Evolutionary conservation across 345 rosid genomes (phyloP).

Genomic region (Odontarrhena argentea): DNA sequence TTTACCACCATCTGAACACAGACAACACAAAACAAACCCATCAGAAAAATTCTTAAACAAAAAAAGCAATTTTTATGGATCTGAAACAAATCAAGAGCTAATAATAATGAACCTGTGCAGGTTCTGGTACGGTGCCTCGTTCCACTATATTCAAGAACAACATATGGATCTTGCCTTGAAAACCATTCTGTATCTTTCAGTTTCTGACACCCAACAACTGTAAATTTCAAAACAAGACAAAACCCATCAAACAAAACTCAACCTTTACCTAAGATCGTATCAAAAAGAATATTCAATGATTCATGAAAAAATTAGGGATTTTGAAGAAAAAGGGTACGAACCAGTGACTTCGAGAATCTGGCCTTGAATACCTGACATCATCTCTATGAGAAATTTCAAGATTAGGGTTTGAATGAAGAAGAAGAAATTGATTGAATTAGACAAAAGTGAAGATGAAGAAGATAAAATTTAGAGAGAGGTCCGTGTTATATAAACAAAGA

Average conservation of each 20-base stretch:
- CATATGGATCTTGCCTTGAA: conserved; percentile 74
- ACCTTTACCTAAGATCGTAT: conserved; percentile 3
- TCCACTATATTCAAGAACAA: conserved; percentile 57
- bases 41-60: not conserved
- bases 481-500: not conserved
- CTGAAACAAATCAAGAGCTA: conserved; percentile 1
- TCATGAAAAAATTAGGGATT: not conserved
- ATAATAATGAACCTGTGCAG: conserved; percentile 52
- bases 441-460: too few relatives aligned
- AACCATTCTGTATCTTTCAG: conserved; percentile 79
- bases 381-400: too few relatives aligned
- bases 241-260: not conserved
- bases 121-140: conserved; percentile 59
- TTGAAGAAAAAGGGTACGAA: conserved; percentile 27
- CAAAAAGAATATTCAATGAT: not conserved
- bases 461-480: conserved; percentile 1
- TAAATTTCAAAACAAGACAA: not conserved
- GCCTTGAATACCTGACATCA: conserved; percentile 61
- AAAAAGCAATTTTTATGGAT: conserved; percentile 1
- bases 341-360: conserved; percentile 81
- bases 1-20: conserved; percentile 68
- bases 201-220: conserved; percentile 66
- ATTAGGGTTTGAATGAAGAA: too few relatives aligned
- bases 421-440: too few relatives aligned
- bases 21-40: not conserved